phyloP scores from a whole-genome alignment of 805 yeast genomes.

The Starmera pachycereana region DNA sequence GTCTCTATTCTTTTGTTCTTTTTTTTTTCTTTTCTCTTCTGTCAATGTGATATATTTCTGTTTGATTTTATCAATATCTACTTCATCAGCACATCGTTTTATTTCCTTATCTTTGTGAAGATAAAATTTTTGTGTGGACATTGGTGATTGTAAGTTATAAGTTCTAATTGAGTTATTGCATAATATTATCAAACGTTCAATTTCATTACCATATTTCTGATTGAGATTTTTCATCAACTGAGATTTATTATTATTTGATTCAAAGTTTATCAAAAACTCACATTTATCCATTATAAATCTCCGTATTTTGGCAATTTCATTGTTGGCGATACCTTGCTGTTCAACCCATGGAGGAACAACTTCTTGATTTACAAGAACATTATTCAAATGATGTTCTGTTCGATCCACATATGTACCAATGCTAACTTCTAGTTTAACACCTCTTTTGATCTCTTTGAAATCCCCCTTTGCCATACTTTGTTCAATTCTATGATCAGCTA shows the following conservation, averaged over 20 bases:
- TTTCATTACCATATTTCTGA: conserved; percentile 11
- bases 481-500: conserved; percentile 70
- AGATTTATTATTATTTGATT: background rate
- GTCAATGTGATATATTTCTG: background rate
- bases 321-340: conserved; percentile 48
- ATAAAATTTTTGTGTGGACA: conserved; percentile 48
- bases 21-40: background rate
- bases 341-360: conserved; percentile 89
- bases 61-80: conserved; percentile 12
- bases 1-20: background rate
- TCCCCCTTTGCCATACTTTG: conserved; percentile 66
- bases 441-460: conserved; percentile 54
- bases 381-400: conserved; percentile 72
- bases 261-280: conserved; percentile 15
- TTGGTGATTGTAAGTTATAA: conserved; percentile 55
- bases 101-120: conserved; percentile 35
- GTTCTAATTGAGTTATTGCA: conserved; percentile 43
- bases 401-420: conserved; percentile 49
- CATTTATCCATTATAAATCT: conserved; percentile 30
- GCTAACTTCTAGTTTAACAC: conserved; percentile 40
- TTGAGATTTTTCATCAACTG: conserved; percentile 7
- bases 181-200: conserved; percentile 22
- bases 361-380: conserved; percentile 65
- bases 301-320: conserved; percentile 38
- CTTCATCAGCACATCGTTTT: conserved; percentile 25